Evolutionary conservation across 129 eudicot genomes (phyloP).

Genomic region (Tagetes erecta): DNA sequence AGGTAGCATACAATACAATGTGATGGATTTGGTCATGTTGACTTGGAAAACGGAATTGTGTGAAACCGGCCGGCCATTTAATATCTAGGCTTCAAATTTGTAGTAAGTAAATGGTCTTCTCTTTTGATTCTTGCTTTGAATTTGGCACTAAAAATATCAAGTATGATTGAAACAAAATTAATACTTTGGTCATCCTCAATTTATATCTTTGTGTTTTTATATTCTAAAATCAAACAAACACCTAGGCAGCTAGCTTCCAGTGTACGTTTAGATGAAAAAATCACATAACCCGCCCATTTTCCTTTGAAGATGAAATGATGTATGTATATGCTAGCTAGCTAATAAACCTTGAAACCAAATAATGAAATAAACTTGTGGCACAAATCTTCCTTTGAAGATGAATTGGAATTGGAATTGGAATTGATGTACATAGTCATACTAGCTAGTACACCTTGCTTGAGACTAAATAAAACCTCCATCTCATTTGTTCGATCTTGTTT

Average conservation of each 20-base stretch:
- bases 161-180: background rate
- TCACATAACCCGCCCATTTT: too few relatives aligned
- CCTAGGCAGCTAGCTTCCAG: too few relatives aligned
- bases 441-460: slow-evolving; percentile 21
- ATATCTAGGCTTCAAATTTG: slow-evolving; percentile 16
- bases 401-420: background rate
- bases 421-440: background rate
- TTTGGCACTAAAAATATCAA: slow-evolving; percentile 2
- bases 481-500: background rate
- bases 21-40: slow-evolving; percentile 17
- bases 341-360: too few relatives aligned
- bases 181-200: too few relatives aligned
- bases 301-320: too few relatives aligned
- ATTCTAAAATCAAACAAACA: too few relatives aligned
- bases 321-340: too few relatives aligned
- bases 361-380: background rate
- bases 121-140: slow-evolving; percentile 4
- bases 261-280: too few relatives aligned
- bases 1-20: slow-evolving; percentile 16
- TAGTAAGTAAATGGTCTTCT: slow-evolving; percentile 30
- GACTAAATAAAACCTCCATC: slow-evolving; percentile 17
- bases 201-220: too few relatives aligned
- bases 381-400: slow-evolving; percentile 32
- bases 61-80: slow-evolving; percentile 24
- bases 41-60: slow-evolving; percentile 21